Base-by-base conservation (phyloP, 2,329 filamentous ascomycete species). In the Chaetothyriales sp. region DNA sequence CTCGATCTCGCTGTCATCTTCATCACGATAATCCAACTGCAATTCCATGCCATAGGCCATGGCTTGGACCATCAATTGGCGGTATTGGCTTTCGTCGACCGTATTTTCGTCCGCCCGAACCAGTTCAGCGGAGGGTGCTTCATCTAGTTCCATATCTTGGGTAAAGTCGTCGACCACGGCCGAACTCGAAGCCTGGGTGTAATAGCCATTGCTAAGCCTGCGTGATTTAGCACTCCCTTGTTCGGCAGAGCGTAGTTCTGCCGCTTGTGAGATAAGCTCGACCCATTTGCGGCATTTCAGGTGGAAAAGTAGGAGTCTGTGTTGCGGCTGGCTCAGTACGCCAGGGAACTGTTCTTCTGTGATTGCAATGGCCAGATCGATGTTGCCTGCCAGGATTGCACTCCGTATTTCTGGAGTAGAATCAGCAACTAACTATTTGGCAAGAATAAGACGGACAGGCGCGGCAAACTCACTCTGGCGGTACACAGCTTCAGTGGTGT, bases 211-310 rank as follows among this genome's bases (percentile, higher is more conserved):
- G 32, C 63, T 63, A 49, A 64, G 59, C 28, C 48, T 51, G n/a
- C 46, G 47, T 19, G 60, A 50, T 47, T 63, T 63, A 26, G 65
- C 56, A 59, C 67, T 59, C 3, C 64, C 59, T 7, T 73, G 70
- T 36, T 70, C 66, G 6, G 68, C 67, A 36, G 73, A 69, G 60
- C 74, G 75, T 18, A 84, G 66, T 58, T 89, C 83, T 2, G 82
- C 80, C 36, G 81, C 81, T 52, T 76, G 78, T 43, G 84, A 78
- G 60, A 94, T 87, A 83, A 98, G 90, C 66, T 98, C 92, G 54
- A 96, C 83, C 65, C 96, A 95, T 64, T 92, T 93, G 53, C 88
- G 81, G 63, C 89, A 95, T 58, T 83, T 80, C 47, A 98, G 72
- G 52, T 82, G 84, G 68, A 98, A 96, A 63, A 89, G 81, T 15